A percentile compares a stretch with the other conserved stretches of the same genome.
Evolutionary conservation across 352 stramenopile genomes (phyloP).

Genomic region (Phytopythium aichiense): DNA sequence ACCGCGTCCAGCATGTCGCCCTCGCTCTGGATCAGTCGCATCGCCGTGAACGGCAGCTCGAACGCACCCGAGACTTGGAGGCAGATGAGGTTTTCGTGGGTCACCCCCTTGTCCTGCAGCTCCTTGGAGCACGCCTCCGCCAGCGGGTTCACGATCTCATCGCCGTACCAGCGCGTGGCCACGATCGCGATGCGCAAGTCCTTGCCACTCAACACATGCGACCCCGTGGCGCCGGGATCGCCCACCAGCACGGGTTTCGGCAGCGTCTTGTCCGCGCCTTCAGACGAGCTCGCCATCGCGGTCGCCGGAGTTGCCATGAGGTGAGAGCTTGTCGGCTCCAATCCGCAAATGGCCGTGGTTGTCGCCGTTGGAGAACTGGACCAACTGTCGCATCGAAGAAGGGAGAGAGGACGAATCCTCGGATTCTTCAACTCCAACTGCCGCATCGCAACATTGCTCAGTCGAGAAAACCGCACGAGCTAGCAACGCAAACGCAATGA

Average conservation of each 20-base stretch:
- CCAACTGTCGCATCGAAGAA: conserved; percentile 1
- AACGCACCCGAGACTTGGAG: conserved; percentile 91
- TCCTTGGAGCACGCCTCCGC: conserved; percentile 47
- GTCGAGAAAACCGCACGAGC: neutral
- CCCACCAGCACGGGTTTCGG: conserved; percentile 33
- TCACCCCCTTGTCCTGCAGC: conserved; percentile 53
- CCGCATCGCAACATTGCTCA: neutral
- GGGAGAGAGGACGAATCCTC: neutral
- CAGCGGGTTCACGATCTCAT: conserved; percentile 43
- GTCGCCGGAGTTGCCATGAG: conserved; percentile 5
- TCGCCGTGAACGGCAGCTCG: conserved; percentile 94
- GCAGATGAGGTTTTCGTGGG: conserved; percentile 31
- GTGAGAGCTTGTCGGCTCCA: neutral
- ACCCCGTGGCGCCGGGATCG: conserved; percentile 22
- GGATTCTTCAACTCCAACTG: too few species aligned
- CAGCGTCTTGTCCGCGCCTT: conserved; percentile 13
- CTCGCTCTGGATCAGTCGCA: conserved; percentile 66
- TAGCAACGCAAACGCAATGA: neutral
- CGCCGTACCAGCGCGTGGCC: conserved; percentile 58
- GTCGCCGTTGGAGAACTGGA: too few species aligned
- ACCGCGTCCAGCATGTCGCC: conserved; percentile 91
- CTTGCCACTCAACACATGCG: conserved; percentile 22
- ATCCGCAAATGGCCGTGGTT: neutral
- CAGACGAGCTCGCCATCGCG: conserved; percentile 2
- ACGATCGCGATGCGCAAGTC: conserved; percentile 51